Conservation (phyloP, 768 basidiomycete species). For the Pseudohyphozyma bogoriensis region DNA sequence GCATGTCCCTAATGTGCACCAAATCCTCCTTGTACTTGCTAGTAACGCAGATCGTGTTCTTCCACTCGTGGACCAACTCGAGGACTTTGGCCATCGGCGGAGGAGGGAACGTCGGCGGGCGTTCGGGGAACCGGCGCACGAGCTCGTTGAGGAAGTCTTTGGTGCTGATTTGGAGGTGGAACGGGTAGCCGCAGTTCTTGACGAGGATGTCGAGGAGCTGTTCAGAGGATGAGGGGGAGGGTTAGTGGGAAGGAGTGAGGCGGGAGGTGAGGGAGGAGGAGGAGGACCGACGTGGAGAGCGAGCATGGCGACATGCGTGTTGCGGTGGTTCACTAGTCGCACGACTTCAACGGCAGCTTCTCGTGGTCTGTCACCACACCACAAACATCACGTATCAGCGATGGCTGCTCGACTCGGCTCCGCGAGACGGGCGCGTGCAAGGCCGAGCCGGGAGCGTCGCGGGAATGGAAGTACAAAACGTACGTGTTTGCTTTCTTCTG, state of each 20-base stretch:
- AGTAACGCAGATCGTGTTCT: constrained; percentile 77
- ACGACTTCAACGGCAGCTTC: constrained; percentile 82
- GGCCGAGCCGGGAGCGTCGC: neutral
- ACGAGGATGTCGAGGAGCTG: constrained; percentile 78
- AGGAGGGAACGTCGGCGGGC: constrained; percentile 87
- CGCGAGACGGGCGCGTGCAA: neutral
- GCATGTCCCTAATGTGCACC: constrained; percentile 96
- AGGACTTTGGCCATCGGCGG: constrained; percentile 90
- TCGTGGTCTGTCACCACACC: constrained; percentile 52
- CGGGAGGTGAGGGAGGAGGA: neutral
- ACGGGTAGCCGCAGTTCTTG: constrained; percentile 90
- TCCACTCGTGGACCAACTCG: constrained; percentile 87
- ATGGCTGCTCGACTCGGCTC: too few species aligned
- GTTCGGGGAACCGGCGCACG: constrained; percentile 92
- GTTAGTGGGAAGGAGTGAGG: neutral
- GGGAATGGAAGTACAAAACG: constrained; percentile 33
- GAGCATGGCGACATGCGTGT: constrained; percentile 80
- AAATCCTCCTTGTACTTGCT: constrained; percentile 93
- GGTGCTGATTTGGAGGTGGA: constrained; percentile 91
- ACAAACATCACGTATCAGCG: constrained; percentile 6
- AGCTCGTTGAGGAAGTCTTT: constrained; percentile 98
- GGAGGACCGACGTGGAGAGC: constrained; percentile 48
- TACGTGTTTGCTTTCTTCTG: constrained; percentile 93
- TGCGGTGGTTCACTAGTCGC: constrained; percentile 77
- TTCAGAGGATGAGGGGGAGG: neutral